Evolutionary conservation across 1,139 yeast genomes (phyloP).

Genomic region (Suhomyces bokatorum): DNA sequence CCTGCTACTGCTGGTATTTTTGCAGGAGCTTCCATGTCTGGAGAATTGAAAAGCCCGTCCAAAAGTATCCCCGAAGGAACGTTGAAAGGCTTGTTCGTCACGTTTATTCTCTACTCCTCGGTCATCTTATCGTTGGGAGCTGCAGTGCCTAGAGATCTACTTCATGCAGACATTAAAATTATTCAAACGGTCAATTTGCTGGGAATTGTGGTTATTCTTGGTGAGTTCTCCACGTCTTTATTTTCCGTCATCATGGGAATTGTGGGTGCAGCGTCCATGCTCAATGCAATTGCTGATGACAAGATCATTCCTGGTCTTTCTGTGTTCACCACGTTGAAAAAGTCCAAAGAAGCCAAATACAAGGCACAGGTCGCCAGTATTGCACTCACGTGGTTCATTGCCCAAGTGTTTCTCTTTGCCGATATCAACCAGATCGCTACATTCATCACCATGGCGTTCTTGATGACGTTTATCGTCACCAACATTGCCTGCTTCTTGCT

Average conservation of each 20-base stretch:
- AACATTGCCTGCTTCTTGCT: slow-evolving; percentile 89
- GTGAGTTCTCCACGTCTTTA: slow-evolving; percentile 85
- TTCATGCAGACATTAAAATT: slow-evolving; percentile 77
- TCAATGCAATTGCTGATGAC: slow-evolving; percentile 90
- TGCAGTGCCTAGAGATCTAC: slow-evolving; percentile 74
- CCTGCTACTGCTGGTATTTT: slow-evolving; percentile 98
- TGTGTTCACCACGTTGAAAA: slow-evolving; percentile 53
- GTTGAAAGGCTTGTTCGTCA: slow-evolving; percentile 70
- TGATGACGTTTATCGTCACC: slow-evolving; percentile 92
- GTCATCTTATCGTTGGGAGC: slow-evolving; percentile 81
- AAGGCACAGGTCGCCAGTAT: slow-evolving; percentile 52
- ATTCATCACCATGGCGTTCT: slow-evolving; percentile 92
- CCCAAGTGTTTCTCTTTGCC: slow-evolving; percentile 81
- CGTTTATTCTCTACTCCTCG: slow-evolving; percentile 69
- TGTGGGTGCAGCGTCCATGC: slow-evolving; percentile 88
- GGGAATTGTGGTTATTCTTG: slow-evolving; percentile 72
- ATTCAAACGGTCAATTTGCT: slow-evolving; percentile 77
- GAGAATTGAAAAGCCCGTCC: slow-evolving; percentile 85
- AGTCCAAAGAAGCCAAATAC: slow-evolving; percentile 49
- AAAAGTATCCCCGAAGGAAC: slow-evolving; percentile 90
- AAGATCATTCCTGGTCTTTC: slow-evolving; percentile 75
- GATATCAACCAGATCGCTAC: slow-evolving; percentile 94
- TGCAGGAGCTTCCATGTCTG: slow-evolving; percentile 99
- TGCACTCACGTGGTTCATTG: slow-evolving; percentile 72
- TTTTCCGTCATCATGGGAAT: slow-evolving; percentile 94